A percentile compares a stretch with the other conserved stretches of the same genome.
Evolutionary conservation across 1,139 yeast species (phyloP).

Genomic region (Eremothecium coryli): DNA sequence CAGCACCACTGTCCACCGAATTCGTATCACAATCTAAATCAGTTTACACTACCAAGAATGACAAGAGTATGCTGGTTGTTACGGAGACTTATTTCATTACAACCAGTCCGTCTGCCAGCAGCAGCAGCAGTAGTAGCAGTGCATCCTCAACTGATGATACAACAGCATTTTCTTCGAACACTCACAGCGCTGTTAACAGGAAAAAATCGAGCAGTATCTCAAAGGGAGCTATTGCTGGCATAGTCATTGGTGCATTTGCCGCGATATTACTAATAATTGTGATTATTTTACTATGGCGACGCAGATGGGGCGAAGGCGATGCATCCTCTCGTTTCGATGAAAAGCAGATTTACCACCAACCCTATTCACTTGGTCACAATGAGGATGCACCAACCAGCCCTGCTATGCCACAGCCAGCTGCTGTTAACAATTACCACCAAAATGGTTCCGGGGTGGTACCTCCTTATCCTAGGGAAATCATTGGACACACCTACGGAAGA

Average conservation of each 20-base stretch:
- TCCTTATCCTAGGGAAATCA: too few relatives aligned
- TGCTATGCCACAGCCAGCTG: constrained; percentile 9
- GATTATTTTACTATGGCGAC: constrained; percentile 38
- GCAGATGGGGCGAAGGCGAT: constrained; percentile 24
- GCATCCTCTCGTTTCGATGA: constrained; percentile 21
- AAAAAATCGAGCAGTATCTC: constrained; percentile 24
- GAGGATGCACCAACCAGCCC: constrained; percentile 17
- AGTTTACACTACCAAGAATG: not conserved
- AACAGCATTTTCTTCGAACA: too few relatives aligned
- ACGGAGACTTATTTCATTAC: constrained; percentile 13
- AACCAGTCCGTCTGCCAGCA: constrained; percentile 8
- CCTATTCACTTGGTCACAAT: constrained; percentile 29
- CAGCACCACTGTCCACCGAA: constrained; percentile 4
- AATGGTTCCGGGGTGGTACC: constrained; percentile 11
- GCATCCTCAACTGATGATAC: constrained; percentile 10
- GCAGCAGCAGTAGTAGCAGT: constrained; percentile 11
- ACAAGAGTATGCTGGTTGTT: not conserved
- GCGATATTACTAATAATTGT: constrained; percentile 36
- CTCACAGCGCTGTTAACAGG: too few relatives aligned
- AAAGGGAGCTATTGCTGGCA: constrained; percentile 67
- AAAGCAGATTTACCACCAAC: constrained; percentile 29
- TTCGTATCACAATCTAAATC: too few relatives aligned
- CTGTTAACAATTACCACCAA: not conserved
- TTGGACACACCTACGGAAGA: constrained; percentile 18
- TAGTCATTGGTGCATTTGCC: constrained; percentile 48